phyloP scores from a whole-genome alignment of 768 basidiomycete species.

The Lactarius indigo region DNA sequence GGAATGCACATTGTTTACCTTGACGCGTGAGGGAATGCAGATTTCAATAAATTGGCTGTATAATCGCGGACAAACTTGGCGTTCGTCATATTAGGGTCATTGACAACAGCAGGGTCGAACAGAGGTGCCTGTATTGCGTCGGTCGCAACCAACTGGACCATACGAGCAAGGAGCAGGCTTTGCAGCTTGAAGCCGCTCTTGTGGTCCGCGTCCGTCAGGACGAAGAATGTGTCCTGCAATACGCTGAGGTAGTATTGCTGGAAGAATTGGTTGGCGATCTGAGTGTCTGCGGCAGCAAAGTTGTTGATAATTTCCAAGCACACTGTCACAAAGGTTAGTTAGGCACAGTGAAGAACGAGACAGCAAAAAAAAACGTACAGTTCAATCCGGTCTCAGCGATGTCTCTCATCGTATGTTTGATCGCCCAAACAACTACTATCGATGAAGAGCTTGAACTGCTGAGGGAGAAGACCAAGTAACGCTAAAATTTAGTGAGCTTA shows the following conservation, averaged over 20 bases:
- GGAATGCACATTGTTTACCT: constrained; percentile 48
- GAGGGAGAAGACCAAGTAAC: constrained; percentile 78
- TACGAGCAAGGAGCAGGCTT: constrained; percentile 83
- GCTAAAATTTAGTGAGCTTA: constrained; percentile 42
- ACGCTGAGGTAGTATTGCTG: constrained; percentile 92
- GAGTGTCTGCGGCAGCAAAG: constrained; percentile 76
- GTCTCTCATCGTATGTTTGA: constrained; percentile 99
- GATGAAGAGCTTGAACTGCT: constrained; percentile 96
- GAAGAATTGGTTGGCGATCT: constrained; percentile 90
- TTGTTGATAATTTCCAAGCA: constrained; percentile 94
- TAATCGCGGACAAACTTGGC: constrained; percentile 79
- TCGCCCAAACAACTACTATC: constrained; percentile 99
- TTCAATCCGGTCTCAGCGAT: constrained; percentile 90
- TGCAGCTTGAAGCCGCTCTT: constrained; percentile 98
- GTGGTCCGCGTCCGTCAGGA: constrained; percentile 96
- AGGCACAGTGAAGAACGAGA: constrained; percentile 6
- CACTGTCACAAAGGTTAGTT: constrained; percentile 45
- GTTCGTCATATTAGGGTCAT: constrained; percentile 73
- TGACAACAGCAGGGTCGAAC: constrained; percentile 71
- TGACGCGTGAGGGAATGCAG: constrained; percentile 90
- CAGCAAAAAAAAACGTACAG: constrained; percentile 42
- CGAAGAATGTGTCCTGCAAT: constrained; percentile 94
- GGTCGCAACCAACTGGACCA: constrained; percentile 89
- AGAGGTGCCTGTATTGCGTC: constrained; percentile 78
- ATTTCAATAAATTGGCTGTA: constrained; percentile 79